Evolutionary conservation across 495 filamentous ascomycete genomes (phyloP).

Genomic region (Talaromyces ruber): DNA sequence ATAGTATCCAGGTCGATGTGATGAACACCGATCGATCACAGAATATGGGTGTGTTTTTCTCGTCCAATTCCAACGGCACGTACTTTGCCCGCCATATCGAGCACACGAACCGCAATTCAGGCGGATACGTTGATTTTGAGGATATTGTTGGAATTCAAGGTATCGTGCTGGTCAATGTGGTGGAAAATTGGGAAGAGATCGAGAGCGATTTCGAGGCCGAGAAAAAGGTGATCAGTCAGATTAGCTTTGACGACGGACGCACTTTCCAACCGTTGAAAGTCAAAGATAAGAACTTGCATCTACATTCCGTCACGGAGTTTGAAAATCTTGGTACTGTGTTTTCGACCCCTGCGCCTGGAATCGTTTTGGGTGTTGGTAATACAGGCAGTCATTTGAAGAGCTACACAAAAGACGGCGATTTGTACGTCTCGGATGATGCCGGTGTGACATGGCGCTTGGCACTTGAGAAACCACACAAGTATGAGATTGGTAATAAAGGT

Average conservation of each 20-base stretch:
- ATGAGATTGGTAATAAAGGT: constrained; percentile 90
- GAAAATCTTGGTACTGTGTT: constrained; percentile 77
- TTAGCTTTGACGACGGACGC: constrained; percentile 91
- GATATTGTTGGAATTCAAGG: constrained; percentile 84
- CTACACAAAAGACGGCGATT: constrained; percentile 54
- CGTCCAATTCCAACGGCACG: constrained; percentile 92
- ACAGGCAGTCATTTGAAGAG: constrained; percentile 61
- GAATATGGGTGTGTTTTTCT: constrained; percentile 79
- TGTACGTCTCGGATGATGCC: constrained; percentile 87
- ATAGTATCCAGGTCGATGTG: constrained; percentile 95
- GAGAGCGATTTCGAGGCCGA: constrained; percentile 36
- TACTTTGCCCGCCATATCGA: constrained; percentile 88
- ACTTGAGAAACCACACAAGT: constrained; percentile 77
- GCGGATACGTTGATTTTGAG: constrained; percentile 83
- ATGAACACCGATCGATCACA: constrained; percentile 52
- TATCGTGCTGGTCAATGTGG: constrained; percentile 80
- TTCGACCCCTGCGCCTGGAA: constrained; percentile 84
- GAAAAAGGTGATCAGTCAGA: constrained; percentile 65
- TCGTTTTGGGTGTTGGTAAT: constrained; percentile 91
- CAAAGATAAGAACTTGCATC: constrained; percentile 55
- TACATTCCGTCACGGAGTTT: constrained; percentile 83
- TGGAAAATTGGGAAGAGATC: constrained; percentile 77
- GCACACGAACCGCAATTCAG: constrained; percentile 71
- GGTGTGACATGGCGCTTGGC: constrained; percentile 73
- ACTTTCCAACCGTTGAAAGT: constrained; percentile 61